Percentiles rank a stretch among this genome's conserved stretches.
Evolutionary conservation across 2,329 filamentous ascomycete species (phyloP).

Genomic region (Pestalotiopsis sp.): DNA sequence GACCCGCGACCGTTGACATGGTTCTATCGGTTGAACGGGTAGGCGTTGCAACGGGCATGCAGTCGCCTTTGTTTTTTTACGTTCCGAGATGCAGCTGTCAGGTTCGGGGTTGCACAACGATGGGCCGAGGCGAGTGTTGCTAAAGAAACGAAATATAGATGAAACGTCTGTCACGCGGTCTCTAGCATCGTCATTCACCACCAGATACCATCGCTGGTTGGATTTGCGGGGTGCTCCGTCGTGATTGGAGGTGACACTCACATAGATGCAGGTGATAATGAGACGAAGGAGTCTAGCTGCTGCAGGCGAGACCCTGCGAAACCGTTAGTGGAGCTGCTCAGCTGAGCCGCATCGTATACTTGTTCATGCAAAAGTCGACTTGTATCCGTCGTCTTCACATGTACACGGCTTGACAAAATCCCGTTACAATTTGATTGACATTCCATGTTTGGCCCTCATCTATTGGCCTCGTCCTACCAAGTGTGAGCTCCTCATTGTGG

Average conservation of each 20-base stretch:
- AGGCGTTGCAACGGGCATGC: not conserved
- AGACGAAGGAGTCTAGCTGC: not conserved
- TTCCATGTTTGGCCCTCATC: not conserved
- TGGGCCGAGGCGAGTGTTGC: not conserved
- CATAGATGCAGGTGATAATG: not conserved
- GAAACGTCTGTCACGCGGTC: not conserved
- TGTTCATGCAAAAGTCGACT: too few species aligned
- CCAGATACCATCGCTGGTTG: not conserved
- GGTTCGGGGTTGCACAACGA: not conserved
- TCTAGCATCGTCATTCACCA: not conserved
- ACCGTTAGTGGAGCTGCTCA: not conserved
- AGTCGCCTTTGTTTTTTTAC: not conserved
- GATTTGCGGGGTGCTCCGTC: slow-evolving; percentile 1
- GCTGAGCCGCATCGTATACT: not conserved
- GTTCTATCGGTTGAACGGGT: not conserved
- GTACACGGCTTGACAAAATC: not conserved
- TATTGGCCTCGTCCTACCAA: not conserved
- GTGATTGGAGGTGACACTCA: slow-evolving; percentile 7
- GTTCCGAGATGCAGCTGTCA: not conserved
- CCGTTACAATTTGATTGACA: not conserved
- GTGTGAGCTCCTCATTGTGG: not conserved
- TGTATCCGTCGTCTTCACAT: not conserved
- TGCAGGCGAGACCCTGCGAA: not conserved
- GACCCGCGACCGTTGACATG: not conserved
- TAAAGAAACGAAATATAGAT: not conserved